Evolutionary conservation across 768 basidiomycete genomes (phyloP), one percentile per base, ranked within the genome.

Genomic region (Leccinum obscurum): DNA sequence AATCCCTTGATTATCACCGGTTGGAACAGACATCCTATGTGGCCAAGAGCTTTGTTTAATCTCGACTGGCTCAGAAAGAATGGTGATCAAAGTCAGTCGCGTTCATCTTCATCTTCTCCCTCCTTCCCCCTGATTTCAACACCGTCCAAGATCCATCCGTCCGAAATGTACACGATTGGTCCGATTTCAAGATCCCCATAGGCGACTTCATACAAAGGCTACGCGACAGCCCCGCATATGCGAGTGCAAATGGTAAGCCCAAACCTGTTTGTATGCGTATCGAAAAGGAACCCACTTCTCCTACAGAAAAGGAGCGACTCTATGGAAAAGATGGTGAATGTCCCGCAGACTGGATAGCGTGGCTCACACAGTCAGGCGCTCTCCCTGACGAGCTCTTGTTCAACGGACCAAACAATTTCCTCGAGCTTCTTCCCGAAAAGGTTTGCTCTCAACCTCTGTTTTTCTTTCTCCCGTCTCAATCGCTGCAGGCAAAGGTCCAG

Each of bases 251-350:
- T 62, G 84, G 84, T 81, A 66, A 59, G 72, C 53, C 17, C 26
- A 15, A 22, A 6, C 30, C 44, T 39, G 22, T 5, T 13, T 46
- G 20, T 46, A 46, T 46, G 11, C 24, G 14, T 41, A 14, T 6
- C n/a, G n/a, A 30, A 15, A 28, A 55, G 26, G 35, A 8, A 5
- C 50, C 55, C 3, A 57, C 6, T 6, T 32, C 20, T 57, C 49
- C 30, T 56, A 10, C 63, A 90, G 88, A 89, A 64, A 66, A 69
- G 10, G 82, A 85, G 66, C 77, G 89, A 30, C 76, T 86, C 9
- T 93, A 94, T 66, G 90, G 89, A 22, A 93, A 93, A 68, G 92
- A 94, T 66, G 80, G 82, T 1, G 77, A 81, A 11, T 93, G 90
- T 70, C 92, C 92, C 0, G 32, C 66, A 44, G 67, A 73, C 66